phyloP scores from a whole-genome alignment of 352 stramenopile genomes.

The Pythium graminicola region DNA sequence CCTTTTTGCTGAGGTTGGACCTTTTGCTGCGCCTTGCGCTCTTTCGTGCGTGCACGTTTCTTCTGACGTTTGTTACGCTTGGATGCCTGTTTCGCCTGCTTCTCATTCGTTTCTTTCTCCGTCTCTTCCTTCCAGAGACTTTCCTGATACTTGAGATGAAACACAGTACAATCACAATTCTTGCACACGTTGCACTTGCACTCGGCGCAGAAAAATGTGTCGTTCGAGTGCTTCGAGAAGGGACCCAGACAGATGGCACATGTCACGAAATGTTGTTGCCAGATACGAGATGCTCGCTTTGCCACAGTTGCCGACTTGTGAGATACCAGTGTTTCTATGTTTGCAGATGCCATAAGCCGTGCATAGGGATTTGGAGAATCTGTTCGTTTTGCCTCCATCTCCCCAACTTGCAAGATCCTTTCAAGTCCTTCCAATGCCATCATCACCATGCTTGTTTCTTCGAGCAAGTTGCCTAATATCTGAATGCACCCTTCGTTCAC shows the following conservation, averaged over 20 bases:
- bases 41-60: slow-evolving; percentile 77
- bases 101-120: slow-evolving; percentile 87
- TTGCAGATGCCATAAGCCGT: slow-evolving; percentile 82
- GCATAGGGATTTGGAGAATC: slow-evolving; percentile 86
- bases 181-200: slow-evolving; percentile 98
- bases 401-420: slow-evolving; percentile 94
- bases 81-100: slow-evolving; percentile 82
- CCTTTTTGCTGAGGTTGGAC: slow-evolving; percentile 23
- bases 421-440: slow-evolving; percentile 98
- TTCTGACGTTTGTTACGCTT: slow-evolving; percentile 84
- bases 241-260: slow-evolving; percentile 95
- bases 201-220: slow-evolving; percentile 96
- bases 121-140: slow-evolving; percentile 93
- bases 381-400: slow-evolving; percentile 79
- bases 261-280: slow-evolving; percentile 96
- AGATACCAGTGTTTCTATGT: slow-evolving; percentile 91
- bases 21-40: slow-evolving; percentile 64
- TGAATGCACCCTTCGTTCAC: slow-evolving; percentile 85
- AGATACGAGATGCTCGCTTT: slow-evolving; percentile 95
- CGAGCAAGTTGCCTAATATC: slow-evolving; percentile 88
- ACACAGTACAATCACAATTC: slow-evolving; percentile 96
- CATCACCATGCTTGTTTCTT: slow-evolving; percentile 97
- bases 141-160: slow-evolving; percentile 96
- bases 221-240: slow-evolving; percentile 93
- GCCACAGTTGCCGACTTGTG: slow-evolving; percentile 93